Base-by-base conservation (phyloP, 179 eudicot species). In the Vitellaria paradoxa region DNA sequence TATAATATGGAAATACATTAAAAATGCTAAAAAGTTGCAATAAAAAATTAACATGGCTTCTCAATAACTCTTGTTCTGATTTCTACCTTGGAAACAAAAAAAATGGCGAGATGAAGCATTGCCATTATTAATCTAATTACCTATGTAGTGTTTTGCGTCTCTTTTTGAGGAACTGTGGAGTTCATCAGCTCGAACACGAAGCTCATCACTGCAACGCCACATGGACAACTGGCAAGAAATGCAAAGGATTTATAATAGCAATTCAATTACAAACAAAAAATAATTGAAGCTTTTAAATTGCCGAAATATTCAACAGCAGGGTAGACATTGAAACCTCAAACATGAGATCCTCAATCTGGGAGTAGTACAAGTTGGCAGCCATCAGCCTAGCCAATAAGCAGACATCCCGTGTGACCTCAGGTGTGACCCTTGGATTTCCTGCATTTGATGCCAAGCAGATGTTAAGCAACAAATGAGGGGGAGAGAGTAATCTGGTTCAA, bases 361-460 rank as follows among this genome's bases (percentile, higher is more conserved):
- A 89, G 76, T 91, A 95, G 85, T 95, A 93, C 76, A 93, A 85
- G 77, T 95, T 95, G 81, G 98, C 98, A 82, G 99, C 99, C 99
- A 95, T 95, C 99, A 95, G 90, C 82, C 99, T 86, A 65, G 99
- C 97, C 88, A 95, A 85, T 82, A 95, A 86, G 84, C 98, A 95
- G 68, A 93, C 99, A 81, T 95, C 99, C 80, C 99, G 82, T 18
- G 99, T 95, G 69, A 95, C 98, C 87, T 95, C 99, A 70, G 99
- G 99, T 24, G 99, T 95, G 60, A 95, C 99, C 87, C 99, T 91
- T 45, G 99, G 99, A 80, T 95, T 95, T 69, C 99, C 99, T 93
- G 86, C 81, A 86, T 47, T 68, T 64, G 53, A 52, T 68, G 66
- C 68, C 80, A 83, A 73, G 65, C 40, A 56, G 10, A 37, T 60